Evolutionary conservation across 495 filamentous ascomycete species (phyloP).

Genomic region (Aspergillus leporis): DNA sequence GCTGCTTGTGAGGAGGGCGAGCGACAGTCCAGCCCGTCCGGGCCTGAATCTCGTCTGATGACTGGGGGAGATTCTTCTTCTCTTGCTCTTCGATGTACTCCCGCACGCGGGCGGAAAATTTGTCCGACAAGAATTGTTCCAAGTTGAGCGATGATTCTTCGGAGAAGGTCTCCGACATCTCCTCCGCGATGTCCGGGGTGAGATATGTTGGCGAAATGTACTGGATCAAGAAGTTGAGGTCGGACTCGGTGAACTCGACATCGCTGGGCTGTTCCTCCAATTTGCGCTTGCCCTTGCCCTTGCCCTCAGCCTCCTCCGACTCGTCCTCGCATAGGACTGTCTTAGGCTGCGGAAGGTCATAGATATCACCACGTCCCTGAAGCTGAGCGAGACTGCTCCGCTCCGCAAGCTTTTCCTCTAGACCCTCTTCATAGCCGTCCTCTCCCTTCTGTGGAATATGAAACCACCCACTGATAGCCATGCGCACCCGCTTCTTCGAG

Average conservation of each 20-base stretch:
- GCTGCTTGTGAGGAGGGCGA: conserved; percentile 90
- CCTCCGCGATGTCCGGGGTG: conserved; percentile 88
- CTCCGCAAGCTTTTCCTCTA: conserved; percentile 84
- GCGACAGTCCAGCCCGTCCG: conserved; percentile 69
- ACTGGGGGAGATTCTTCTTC: conserved; percentile 39
- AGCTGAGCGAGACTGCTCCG: conserved; percentile 89
- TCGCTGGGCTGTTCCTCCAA: conserved; percentile 41
- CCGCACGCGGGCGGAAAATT: conserved; percentile 68
- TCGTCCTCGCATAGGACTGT: conserved; percentile 43
- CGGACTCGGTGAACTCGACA: conserved; percentile 64
- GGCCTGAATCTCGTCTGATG: conserved; percentile 59
- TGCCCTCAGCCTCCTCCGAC: conserved; percentile 25
- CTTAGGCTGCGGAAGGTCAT: conserved; percentile 75
- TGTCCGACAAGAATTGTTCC: conserved; percentile 71
- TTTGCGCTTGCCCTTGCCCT: conserved; percentile 47
- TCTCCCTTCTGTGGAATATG: conserved; percentile 96
- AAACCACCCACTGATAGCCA: conserved; percentile 99
- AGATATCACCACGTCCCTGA: conserved; percentile 83
- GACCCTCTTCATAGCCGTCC: conserved; percentile 83
- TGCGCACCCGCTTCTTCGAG: conserved; percentile 72
- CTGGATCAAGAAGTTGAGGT: conserved; percentile 83
- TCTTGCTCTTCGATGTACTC: conserved; percentile 69
- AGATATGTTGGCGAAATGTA: conserved; percentile 89
- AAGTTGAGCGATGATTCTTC: conserved; percentile 82
- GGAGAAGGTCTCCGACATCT: conserved; percentile 73